Percentiles rank a stretch among this genome's conserved stretches.
Conservation (phyloP, 495 filamentous ascomycete species). For the Astrothelium macrocarpum region DNA sequence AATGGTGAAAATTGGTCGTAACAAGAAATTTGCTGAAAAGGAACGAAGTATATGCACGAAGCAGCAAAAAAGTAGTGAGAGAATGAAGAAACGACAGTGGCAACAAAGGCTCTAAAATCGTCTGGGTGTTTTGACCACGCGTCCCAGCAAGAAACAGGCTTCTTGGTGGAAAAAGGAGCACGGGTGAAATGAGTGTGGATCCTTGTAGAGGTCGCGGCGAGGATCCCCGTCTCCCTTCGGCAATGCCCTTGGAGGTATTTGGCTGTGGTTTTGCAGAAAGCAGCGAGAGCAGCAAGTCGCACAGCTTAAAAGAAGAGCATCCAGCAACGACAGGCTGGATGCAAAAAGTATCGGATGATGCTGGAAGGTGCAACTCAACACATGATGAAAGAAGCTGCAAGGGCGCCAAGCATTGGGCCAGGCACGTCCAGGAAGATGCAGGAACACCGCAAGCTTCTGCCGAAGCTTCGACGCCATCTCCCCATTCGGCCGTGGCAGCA, state of each 20-base stretch:
- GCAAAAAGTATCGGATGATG: not conserved
- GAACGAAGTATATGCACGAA: not conserved
- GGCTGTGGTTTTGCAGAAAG: not conserved
- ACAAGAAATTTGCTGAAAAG: not conserved
- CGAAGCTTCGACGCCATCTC: slow-evolving; percentile 4
- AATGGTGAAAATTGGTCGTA: not conserved
- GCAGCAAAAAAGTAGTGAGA: not conserved
- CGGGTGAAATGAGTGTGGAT: not conserved
- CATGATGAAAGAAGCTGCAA: not conserved
- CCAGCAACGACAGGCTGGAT: not conserved
- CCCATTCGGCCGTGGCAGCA: not conserved
- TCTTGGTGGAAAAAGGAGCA: not conserved
- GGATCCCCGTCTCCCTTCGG: not conserved
- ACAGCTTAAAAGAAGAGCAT: not conserved
- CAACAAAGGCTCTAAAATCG: not conserved
- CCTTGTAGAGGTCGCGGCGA: not conserved
- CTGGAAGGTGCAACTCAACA: not conserved
- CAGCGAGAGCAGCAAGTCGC: not conserved
- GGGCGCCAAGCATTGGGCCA: not conserved
- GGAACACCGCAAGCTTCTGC: not conserved
- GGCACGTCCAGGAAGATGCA: not conserved
- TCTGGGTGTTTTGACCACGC: not conserved
- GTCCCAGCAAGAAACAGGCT: not conserved
- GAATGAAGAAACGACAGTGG: not conserved
- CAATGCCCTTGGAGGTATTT: not conserved